phyloP scores from a whole-genome alignment of 169 alveolate genomes.

The Toxoplasma gondii region DNA sequence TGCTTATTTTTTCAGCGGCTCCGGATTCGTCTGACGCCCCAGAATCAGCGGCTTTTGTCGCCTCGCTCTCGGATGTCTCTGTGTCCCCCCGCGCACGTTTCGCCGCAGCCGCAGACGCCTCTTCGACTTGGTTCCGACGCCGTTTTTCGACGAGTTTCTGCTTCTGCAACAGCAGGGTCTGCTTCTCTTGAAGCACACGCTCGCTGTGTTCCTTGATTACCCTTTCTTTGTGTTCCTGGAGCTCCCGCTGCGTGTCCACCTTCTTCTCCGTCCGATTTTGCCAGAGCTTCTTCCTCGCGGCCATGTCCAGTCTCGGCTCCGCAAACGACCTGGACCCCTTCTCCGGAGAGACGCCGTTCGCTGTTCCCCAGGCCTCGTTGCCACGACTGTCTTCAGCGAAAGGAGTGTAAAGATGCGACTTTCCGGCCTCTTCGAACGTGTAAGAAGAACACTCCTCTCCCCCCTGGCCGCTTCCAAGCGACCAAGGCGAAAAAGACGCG shows the following conservation, averaged over 20 bases:
- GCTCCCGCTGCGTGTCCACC: neutral
- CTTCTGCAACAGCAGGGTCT: neutral
- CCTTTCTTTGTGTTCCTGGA: neutral
- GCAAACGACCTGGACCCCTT: neutral
- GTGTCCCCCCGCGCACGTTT: neutral
- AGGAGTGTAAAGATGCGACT: neutral
- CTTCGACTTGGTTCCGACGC: neutral
- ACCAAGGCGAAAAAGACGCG: neutral
- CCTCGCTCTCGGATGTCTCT: neutral
- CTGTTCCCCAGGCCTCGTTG: neutral
- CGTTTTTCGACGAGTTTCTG: neutral
- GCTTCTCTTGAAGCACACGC: neutral
- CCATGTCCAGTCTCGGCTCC: neutral
- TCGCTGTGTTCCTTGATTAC: neutral
- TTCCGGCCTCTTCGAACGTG: neutral
- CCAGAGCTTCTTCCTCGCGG: constrained; percentile 20
- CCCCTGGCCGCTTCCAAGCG: neutral
- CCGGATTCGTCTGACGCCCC: neutral
- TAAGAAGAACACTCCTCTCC: neutral
- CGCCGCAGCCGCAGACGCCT: neutral
- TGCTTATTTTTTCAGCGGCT: neutral
- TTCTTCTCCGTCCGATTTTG: neutral
- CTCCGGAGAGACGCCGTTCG: neutral
- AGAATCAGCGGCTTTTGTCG: neutral
- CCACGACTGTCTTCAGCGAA: neutral